Conservation (phyloP, 2,329 filamentous ascomycete genomes). For the Amauroascus verrucosus region DNA sequence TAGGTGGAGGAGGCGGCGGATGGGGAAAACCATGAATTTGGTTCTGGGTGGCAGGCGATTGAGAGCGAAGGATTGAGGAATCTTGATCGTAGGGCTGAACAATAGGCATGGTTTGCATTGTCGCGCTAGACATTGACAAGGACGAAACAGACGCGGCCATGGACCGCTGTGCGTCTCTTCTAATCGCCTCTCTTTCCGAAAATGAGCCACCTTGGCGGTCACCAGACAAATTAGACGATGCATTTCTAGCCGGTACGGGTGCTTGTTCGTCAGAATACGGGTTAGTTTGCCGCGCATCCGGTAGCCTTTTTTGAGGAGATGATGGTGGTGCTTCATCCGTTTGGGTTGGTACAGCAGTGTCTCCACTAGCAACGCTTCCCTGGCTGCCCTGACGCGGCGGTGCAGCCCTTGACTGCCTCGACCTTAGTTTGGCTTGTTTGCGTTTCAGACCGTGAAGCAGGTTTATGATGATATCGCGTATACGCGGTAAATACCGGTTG, state of each 20-base stretch:
- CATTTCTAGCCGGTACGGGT: constrained; percentile 20
- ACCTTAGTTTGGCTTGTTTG: constrained; percentile 79
- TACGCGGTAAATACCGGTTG: constrained; percentile 84
- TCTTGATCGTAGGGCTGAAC: constrained; percentile 53
- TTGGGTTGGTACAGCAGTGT: constrained; percentile 38
- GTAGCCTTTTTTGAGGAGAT: constrained; percentile 28
- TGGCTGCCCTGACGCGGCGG: constrained; percentile 37
- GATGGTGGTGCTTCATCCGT: constrained; percentile 28
- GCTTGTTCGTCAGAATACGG: constrained; percentile 28
- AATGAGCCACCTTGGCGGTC: constrained; percentile 25
- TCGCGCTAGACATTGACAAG: constrained; percentile 50
- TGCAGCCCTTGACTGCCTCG: constrained; percentile 39
- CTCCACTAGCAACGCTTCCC: constrained; percentile 38
- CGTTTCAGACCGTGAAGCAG: constrained; percentile 90
- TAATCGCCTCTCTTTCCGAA: constrained; percentile 32
- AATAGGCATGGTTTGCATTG: constrained; percentile 65
- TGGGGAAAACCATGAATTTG: constrained; percentile 28
- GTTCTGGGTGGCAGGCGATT: constrained; percentile 17
- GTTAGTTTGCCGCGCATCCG: constrained; percentile 31
- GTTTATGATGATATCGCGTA: constrained; percentile 98
- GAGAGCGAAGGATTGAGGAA: constrained; percentile 19
- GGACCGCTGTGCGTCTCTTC: constrained; percentile 31
- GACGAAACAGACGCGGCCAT: constrained; percentile 20
- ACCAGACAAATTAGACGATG: constrained; percentile 22
- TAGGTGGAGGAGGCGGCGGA: constrained; percentile 70